Percentiles rank a stretch among this genome's conserved stretches.
Conservation (phyloP, 306 rosid species). For the Leucaena leucocephala region DNA sequence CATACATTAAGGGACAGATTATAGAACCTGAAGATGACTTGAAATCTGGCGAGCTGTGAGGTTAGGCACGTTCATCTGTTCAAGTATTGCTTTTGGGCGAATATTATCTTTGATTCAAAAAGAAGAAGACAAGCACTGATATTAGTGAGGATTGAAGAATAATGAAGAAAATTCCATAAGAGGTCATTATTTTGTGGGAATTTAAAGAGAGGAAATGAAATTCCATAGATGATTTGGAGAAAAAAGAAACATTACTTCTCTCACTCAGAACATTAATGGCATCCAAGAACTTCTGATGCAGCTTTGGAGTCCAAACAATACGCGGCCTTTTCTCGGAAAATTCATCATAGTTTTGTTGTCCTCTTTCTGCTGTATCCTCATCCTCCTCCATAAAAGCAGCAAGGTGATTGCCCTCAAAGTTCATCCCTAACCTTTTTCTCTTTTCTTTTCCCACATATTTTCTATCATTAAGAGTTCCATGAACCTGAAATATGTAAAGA, state of each 20-base stretch:
- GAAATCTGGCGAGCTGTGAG: slow-evolving; percentile 57
- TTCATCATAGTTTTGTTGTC: neutral
- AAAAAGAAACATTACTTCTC: slow-evolving; percentile 37
- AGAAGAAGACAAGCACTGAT: neutral
- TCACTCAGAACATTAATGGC: slow-evolving; percentile 49
- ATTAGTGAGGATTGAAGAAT: neutral
- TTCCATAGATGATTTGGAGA: neutral
- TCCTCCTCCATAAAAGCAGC: slow-evolving; percentile 20
- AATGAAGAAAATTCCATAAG: neutral
- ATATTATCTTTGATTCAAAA: slow-evolving; percentile 36
- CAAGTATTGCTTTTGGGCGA: slow-evolving; percentile 50
- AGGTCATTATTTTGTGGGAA: neutral
- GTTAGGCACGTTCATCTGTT: slow-evolving; percentile 44
- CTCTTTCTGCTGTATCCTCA: neutral
- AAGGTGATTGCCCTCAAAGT: neutral
- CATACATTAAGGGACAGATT: neutral
- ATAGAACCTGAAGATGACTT: slow-evolving; percentile 64
- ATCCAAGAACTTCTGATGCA: slow-evolving; percentile 46
- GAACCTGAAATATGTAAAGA: neutral
- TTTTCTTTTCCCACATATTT: slow-evolving; percentile 9
- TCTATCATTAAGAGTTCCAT: slow-evolving; percentile 15
- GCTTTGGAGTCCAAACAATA: slow-evolving; percentile 45
- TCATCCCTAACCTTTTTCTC: slow-evolving; percentile 10
- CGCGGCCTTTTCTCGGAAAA: slow-evolving; percentile 16
- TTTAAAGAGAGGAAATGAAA: neutral